A percentile compares a stretch with the other conserved stretches of the same genome.
Evolutionary conservation across 805 yeast species (phyloP).

Genomic region (Clavispora asparagi): DNA sequence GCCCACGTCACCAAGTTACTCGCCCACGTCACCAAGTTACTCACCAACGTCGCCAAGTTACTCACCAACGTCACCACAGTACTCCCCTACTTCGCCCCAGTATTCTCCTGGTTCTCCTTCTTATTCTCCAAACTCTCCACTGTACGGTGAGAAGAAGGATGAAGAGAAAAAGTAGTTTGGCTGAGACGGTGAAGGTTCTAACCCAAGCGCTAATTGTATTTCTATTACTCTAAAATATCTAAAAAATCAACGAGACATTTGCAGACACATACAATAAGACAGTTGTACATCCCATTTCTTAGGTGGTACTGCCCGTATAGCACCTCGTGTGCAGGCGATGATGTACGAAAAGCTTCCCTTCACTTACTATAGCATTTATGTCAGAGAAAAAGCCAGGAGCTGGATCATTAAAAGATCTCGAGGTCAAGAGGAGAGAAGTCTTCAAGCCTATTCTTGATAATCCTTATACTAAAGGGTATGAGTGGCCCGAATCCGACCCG

Average conservation of each 20-base stretch:
- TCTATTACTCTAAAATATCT: constrained; percentile 1
- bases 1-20: constrained; percentile 70
- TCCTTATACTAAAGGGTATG: constrained; percentile 47
- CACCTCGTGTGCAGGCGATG: not conserved
- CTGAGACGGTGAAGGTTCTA: constrained; percentile 4
- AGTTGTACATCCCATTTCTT: not conserved
- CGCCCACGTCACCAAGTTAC: constrained; percentile 71
- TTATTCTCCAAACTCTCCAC: constrained; percentile 31
- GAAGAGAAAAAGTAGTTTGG: constrained; percentile 11
- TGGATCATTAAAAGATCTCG: constrained; percentile 45
- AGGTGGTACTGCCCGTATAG: too few relatives aligned
- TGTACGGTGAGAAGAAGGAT: constrained; percentile 10
- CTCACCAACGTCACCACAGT: constrained; percentile 69
- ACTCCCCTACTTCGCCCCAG: constrained; percentile 70
- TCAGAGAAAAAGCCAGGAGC: constrained; percentile 8
- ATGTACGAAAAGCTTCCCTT: not conserved
- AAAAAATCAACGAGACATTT: not conserved
- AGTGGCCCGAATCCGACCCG: constrained; percentile 11
- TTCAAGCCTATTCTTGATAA: constrained; percentile 62
- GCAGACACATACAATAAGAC: too few relatives aligned
- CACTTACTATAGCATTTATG: constrained; percentile 7
- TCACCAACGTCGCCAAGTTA: constrained; percentile 72
- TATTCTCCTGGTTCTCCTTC: constrained; percentile 58
- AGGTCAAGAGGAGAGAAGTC: constrained; percentile 48
- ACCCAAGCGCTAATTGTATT: constrained; percentile 2